These are phyloP conservation scores for Malus hybrid DNA, from an alignment of 331 rosid genomes.

Conservation along the genomic window DNA sequence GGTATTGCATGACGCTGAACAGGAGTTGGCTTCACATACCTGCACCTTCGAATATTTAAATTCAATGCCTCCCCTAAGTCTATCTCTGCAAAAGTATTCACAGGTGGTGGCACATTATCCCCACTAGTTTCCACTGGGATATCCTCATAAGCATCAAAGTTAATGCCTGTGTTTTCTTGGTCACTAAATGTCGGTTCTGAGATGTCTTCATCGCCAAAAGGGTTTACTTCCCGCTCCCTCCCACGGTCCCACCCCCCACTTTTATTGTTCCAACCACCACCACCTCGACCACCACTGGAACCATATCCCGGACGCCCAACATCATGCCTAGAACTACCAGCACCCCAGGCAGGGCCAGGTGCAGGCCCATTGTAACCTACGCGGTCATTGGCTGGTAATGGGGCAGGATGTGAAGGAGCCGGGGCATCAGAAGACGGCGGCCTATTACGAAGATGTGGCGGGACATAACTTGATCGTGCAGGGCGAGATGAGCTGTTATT, in stretches of 20 bases:
- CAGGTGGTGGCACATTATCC: constrained; percentile 66
- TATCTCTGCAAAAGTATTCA: constrained; percentile 66
- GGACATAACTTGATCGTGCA: constrained; percentile 52
- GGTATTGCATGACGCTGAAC: constrained; percentile 87
- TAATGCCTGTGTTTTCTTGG: constrained; percentile 57
- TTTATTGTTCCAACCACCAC: constrained; percentile 44
- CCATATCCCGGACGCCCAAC: constrained; percentile 36
- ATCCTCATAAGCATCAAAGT: constrained; percentile 84
- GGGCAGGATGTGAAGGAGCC: constrained; percentile 16
- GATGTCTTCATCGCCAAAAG: constrained; percentile 47
- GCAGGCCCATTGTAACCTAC: constrained; percentile 32
- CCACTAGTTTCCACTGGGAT: constrained; percentile 87
- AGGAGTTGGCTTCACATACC: constrained; percentile 85
- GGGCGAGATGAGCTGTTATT: constrained; percentile 26
- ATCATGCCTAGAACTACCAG: constrained; percentile 34
- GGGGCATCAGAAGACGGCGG: constrained; percentile 34
- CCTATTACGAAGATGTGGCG: constrained; percentile 75
- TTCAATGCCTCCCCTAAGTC: constrained; percentile 75
- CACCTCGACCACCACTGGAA: constrained; percentile 12
- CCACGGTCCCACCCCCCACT: constrained; percentile 55
- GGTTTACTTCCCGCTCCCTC: constrained; percentile 61
- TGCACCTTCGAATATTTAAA: constrained; percentile 64
- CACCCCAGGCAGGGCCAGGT: constrained; percentile 33
- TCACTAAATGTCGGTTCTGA: constrained; percentile 26
- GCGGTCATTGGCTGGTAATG: constrained; percentile 19